Evolutionary conservation across 768 basidiomycete species (phyloP), one percentile per base, ranked within the genome.

Genomic region (Pleurotus tuoliensis): DNA sequence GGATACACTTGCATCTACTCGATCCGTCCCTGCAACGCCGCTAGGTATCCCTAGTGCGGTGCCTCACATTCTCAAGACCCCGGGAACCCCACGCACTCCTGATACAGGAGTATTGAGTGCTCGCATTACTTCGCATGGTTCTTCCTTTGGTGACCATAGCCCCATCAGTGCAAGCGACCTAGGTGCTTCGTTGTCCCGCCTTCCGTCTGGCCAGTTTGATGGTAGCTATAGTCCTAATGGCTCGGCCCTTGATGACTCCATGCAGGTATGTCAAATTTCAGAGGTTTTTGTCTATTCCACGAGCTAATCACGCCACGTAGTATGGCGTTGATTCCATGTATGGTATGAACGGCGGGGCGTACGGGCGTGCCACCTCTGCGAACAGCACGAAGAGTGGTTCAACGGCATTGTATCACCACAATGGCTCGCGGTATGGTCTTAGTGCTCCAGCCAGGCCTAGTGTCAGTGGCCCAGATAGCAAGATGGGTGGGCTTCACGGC

Each of bases 401-500:
- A 13, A 87, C 84, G n/a, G 86, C 86, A 6, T 68, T 89, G 34
- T 90, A 92, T 66, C 84, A 89, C 51, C 90, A 90, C 65, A 83
- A 87, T 55, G 87, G 84, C 2, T 78, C 88, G 56, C 86, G 90
- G 61, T 92, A 91, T 61, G 90, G 89, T 39, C 69, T 90, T 34
- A 83, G 83, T 37, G 64, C 86, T 49, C 80, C 83, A 34, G 72
- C 75, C 8, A 81, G 90, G 39, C 73, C 76, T 13, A 70, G 69
- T 59, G 66, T 73, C 41, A 76, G 78, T 45, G 75, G 75, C n/a
- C 67, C 68, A 27, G 88, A 91, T 61, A 73, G 83, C 55, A 94
- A 94, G 71, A 91, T 93, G 84, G 92, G 92, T 64, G 92, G 92
- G 18, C 69, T 94, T 45, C 91, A 93, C 64, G 94, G 94, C 44